Evolutionary conservation across 164 flowering plant genomes (phyloP).

Genomic region (Piper longum): DNA sequence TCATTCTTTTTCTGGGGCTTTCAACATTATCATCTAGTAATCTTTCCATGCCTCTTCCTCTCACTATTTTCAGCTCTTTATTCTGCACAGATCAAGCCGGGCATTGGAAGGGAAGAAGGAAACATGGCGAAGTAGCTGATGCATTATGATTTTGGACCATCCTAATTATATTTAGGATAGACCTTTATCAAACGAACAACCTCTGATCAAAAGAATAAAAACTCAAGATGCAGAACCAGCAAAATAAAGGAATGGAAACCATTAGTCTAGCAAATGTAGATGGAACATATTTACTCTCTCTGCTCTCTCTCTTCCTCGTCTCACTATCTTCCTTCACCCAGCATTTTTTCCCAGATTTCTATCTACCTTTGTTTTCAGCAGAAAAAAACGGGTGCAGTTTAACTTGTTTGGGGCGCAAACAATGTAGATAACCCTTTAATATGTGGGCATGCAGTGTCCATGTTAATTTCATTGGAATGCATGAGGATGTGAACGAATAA

Average conservation of each 20-base stretch:
- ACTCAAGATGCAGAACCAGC: no score
- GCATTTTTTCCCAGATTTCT: background rate
- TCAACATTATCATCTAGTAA: background rate
- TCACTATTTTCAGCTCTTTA: background rate
- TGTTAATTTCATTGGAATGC: background rate
- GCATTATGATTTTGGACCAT: no score
- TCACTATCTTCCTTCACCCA: no score
- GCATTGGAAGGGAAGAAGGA: no score
- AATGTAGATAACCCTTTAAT: background rate
- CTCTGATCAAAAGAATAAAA: no score
- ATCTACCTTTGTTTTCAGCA: background rate
- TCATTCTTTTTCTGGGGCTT: conserved; percentile 21
- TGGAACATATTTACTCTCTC: no score
- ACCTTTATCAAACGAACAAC: no score
- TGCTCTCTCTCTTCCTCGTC: no score
- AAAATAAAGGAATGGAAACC: no score
- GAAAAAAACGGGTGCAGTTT: background rate
- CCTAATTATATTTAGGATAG: no score
- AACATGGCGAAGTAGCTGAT: no score
- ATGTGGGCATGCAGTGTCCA: conserved; percentile 1
- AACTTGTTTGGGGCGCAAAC: background rate
- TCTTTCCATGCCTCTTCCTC: conserved; percentile 12
- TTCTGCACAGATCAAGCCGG: background rate
- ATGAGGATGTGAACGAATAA: background rate
- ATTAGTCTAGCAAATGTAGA: no score